These are phyloP conservation scores for Fragaria nilgerrensis DNA, from an alignment of 306 rosid genomes.

Conservation along the genomic window DNA sequence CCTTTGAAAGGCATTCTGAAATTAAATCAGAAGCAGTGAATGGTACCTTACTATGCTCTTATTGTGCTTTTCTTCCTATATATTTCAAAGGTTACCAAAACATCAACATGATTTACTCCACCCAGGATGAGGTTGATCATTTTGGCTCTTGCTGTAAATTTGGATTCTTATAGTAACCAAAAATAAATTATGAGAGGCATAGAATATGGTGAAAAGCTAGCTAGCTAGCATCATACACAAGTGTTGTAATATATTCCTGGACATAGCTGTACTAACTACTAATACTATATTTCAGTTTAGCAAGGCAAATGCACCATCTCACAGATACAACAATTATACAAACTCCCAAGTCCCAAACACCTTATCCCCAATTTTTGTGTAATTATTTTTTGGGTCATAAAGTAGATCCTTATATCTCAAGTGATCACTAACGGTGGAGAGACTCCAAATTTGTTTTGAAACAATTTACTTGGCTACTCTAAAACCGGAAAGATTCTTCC, in stretches of 20 bases:
- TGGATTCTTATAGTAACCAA: conserved; percentile 17
- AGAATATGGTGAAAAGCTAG: conserved; percentile 5
- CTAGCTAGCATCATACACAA: conserved; percentile 7
- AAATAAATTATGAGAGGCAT: conserved; percentile 7
- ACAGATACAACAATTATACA: neutral
- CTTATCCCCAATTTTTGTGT: conserved; percentile 6
- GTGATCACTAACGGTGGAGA: neutral
- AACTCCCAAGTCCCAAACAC: neutral
- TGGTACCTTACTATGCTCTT: conserved; percentile 3
- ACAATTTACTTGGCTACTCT: neutral
- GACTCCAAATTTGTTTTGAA: neutral
- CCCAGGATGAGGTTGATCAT: conserved; percentile 25
- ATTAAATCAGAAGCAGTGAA: conserved; percentile 2
- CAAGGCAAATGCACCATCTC: neutral
- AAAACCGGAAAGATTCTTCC: neutral
- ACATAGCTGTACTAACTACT: conserved; percentile 29
- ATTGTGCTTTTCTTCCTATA: conserved; percentile 7
- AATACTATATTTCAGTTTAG: conserved; percentile 5
- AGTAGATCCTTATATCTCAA: neutral
- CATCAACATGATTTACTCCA: neutral
- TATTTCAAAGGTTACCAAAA: conserved; percentile 15
- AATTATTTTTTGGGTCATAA: neutral
- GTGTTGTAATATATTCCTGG: conserved; percentile 24
- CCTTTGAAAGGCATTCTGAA: conserved; percentile 13
- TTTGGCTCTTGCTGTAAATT: conserved; percentile 37